These are phyloP conservation scores for Rubia tinctorum DNA, from an alignment of 305 asterid species.

Conservation along the genomic window DNA sequence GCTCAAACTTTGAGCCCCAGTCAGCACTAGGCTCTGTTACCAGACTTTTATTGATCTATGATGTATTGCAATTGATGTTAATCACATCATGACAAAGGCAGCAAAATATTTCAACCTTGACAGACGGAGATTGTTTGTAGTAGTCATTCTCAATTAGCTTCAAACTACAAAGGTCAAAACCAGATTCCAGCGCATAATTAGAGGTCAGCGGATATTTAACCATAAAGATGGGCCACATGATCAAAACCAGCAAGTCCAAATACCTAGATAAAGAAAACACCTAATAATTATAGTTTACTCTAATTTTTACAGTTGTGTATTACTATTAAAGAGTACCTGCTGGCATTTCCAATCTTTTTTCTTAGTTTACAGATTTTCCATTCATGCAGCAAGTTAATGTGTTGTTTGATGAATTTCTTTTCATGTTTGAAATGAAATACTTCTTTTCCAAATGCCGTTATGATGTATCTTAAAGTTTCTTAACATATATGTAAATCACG, in stretches of 20 bases:
- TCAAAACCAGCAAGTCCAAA: conserved; percentile 87
- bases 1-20: conserved; percentile 41
- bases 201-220: conserved; percentile 73
- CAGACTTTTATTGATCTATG: conserved; percentile 52
- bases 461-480: no score
- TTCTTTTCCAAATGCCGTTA: no score
- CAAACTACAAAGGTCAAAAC: conserved; percentile 48
- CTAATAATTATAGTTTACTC: no score
- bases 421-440: no score
- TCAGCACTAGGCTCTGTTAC: no score
- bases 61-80: conserved; percentile 60
- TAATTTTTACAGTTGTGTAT: no score
- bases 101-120: conserved; percentile 72
- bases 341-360: no score
- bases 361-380: no score
- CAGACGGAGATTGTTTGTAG: conserved; percentile 56
- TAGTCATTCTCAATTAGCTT: conserved; percentile 58
- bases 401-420: no score
- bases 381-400: no score
- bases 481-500: no score
- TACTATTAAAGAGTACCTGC: no score
- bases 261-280: conserved; percentile 56
- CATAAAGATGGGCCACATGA: conserved; percentile 89
- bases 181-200: conserved; percentile 56
- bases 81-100: conserved; percentile 85